A percentile compares a stretch with the other conserved stretches of the same genome.
phyloP scores from a whole-genome alignment of 495 filamentous ascomycete genomes.

The Xylaria sp. region DNA sequence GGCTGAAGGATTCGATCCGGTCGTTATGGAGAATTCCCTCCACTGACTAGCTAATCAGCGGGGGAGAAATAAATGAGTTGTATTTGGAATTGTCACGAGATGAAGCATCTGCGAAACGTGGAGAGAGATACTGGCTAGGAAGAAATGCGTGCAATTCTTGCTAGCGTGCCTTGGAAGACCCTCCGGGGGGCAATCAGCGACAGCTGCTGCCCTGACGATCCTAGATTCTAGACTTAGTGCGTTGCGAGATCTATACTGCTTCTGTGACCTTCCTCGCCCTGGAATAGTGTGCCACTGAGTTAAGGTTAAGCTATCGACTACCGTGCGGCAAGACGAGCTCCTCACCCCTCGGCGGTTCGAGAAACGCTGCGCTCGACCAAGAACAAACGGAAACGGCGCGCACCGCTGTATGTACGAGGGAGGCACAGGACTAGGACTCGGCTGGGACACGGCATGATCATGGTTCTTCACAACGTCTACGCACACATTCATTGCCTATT shows the following conservation, averaged over 20 bases:
- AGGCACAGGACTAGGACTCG: slow-evolving; percentile 15
- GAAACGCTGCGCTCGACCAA: background rate
- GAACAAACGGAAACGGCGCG: background rate
- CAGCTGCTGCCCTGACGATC: slow-evolving; percentile 26
- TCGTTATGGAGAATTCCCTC: slow-evolving; percentile 19
- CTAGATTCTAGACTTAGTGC: slow-evolving; percentile 18
- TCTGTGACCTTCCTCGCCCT: background rate
- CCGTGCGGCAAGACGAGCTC: background rate
- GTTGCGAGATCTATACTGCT: background rate
- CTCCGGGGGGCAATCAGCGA: background rate
- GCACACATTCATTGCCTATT: no score
- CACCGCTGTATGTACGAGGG: background rate
- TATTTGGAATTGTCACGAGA: slow-evolving; percentile 27
- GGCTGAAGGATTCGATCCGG: slow-evolving; percentile 28
- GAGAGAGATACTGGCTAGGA: slow-evolving; percentile 18
- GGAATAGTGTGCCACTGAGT: background rate
- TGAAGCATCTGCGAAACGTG: slow-evolving; percentile 28
- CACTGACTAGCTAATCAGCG: slow-evolving; percentile 16
- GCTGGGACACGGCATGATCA: slow-evolving; percentile 6
- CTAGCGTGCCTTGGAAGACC: slow-evolving; percentile 6
- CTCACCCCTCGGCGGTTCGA: background rate
- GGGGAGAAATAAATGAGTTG: background rate
- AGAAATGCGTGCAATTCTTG: slow-evolving; percentile 16
- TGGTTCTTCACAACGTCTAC: slow-evolving; percentile 21
- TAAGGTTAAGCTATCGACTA: background rate